phyloP scores from a whole-genome alignment of 148 eudicot species.

The Chenopodium berlandieri region DNA sequence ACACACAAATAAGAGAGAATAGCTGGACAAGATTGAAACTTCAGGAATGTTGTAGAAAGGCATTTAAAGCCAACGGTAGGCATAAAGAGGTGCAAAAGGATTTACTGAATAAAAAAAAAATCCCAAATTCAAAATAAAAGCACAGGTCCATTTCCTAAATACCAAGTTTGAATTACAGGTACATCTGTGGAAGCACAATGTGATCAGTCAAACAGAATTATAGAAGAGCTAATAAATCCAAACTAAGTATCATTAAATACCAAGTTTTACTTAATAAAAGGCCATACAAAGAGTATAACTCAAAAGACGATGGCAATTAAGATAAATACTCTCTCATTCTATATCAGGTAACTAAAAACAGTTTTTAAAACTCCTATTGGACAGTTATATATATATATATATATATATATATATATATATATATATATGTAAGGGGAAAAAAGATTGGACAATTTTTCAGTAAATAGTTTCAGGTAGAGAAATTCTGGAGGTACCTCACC shows the following conservation, averaged over 20 bases:
- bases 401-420: no score
- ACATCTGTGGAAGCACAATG: background rate
- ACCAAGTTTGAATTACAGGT: background rate
- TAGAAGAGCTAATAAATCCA: no score
- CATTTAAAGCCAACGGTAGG: background rate
- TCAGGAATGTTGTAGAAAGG: background rate
- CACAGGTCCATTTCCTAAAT: background rate
- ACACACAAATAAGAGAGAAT: background rate
- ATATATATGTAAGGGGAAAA: background rate
- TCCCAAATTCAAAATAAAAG: background rate
- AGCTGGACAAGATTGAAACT: background rate
- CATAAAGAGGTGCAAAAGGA: background rate
- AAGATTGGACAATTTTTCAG: background rate
- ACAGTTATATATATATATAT: background rate
- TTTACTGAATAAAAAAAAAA: no score
- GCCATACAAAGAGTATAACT: background rate
- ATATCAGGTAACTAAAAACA: background rate
- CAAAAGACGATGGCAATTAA: background rate
- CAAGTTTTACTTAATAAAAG: background rate
- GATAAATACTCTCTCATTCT: no score
- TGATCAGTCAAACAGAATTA: background rate
- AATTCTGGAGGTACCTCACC: constrained; percentile 46
- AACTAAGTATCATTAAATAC: no score
- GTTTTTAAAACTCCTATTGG: background rate
- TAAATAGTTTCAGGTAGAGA: background rate